Evolutionary conservation across 768 basidiomycete species (phyloP).

Genomic region (Scleroderma bovista): DNA sequence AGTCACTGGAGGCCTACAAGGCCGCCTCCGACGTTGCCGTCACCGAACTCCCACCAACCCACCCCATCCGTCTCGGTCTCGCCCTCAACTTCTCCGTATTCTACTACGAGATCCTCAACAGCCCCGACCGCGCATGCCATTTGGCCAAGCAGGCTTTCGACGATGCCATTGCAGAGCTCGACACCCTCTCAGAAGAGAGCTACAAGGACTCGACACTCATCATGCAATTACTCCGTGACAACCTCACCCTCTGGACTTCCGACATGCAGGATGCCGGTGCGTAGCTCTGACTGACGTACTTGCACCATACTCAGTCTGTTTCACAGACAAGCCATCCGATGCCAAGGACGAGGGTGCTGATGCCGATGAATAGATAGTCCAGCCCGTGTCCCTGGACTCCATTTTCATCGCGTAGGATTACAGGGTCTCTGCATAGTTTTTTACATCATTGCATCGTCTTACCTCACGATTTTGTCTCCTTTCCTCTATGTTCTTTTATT

Average conservation of each 20-base stretch:
- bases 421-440: constrained; percentile 15
- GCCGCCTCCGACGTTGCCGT: constrained; percentile 96
- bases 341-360: constrained; percentile 65
- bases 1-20: constrained; percentile 97
- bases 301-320: constrained; percentile 11
- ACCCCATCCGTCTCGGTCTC: constrained; percentile 97
- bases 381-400: constrained; percentile 15
- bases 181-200: constrained; percentile 96
- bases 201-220: constrained; percentile 99
- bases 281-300: constrained; percentile 20
- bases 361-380: constrained; percentile 54
- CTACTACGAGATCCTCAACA: constrained; percentile 99
- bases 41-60: constrained; percentile 91
- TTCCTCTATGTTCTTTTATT: constrained; percentile 28
- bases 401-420: constrained; percentile 9
- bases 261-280: constrained; percentile 92
- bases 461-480: constrained; percentile 23
- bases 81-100: constrained; percentile 99
- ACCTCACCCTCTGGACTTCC: constrained; percentile 96
- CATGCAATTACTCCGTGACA: constrained; percentile 95
- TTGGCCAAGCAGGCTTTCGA: constrained; percentile 99
- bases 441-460: constrained; percentile 29
- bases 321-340: constrained; percentile 60
- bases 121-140: constrained; percentile 96
- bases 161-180: constrained; percentile 97